Conservation (phyloP, 1,139 yeast genomes). For the Taphrina populina region DNA sequence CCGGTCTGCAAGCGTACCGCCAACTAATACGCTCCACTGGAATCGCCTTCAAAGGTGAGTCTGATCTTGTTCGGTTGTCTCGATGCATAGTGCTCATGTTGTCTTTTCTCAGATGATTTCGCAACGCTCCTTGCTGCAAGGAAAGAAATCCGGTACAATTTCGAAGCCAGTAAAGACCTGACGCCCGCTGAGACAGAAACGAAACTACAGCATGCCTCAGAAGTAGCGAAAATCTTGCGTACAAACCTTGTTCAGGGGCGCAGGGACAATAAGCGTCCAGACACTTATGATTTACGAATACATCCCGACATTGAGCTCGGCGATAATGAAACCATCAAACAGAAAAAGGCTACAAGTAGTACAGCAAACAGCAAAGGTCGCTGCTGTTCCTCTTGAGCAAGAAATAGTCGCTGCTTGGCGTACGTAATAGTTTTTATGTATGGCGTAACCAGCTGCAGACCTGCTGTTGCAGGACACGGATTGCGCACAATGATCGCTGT, state of each 20-base stretch:
- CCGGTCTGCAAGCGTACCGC: slow-evolving; percentile 37
- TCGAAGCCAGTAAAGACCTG: slow-evolving; percentile 48
- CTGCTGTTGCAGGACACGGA: no score
- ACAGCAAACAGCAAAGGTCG: slow-evolving; percentile 9
- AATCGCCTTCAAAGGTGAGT: slow-evolving; percentile 39
- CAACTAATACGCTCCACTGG: slow-evolving; percentile 39
- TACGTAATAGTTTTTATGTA: neutral
- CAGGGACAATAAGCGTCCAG: slow-evolving; percentile 47
- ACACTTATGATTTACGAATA: slow-evolving; percentile 54
- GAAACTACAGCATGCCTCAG: slow-evolving; percentile 55
- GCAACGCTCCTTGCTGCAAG: slow-evolving; percentile 56
- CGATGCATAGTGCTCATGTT: neutral
- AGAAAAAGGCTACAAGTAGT: slow-evolving; percentile 36
- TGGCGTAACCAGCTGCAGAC: no score
- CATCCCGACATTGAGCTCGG: slow-evolving; percentile 85
- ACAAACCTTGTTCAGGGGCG: slow-evolving; percentile 83
- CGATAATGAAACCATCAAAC: slow-evolving; percentile 67
- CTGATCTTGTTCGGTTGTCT: neutral
- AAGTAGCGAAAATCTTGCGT: slow-evolving; percentile 64
- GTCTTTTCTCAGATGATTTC: slow-evolving; percentile 34
- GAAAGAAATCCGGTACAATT: slow-evolving; percentile 61
- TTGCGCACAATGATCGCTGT: no score
- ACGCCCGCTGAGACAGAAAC: slow-evolving; percentile 55
- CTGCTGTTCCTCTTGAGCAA: slow-evolving; percentile 8
- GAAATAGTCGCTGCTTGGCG: neutral